Percentiles rank a stretch among this genome's conserved stretches.
phyloP scores from a whole-genome alignment of 2,329 filamentous ascomycete genomes.

The Colletotrichum sp. region DNA sequence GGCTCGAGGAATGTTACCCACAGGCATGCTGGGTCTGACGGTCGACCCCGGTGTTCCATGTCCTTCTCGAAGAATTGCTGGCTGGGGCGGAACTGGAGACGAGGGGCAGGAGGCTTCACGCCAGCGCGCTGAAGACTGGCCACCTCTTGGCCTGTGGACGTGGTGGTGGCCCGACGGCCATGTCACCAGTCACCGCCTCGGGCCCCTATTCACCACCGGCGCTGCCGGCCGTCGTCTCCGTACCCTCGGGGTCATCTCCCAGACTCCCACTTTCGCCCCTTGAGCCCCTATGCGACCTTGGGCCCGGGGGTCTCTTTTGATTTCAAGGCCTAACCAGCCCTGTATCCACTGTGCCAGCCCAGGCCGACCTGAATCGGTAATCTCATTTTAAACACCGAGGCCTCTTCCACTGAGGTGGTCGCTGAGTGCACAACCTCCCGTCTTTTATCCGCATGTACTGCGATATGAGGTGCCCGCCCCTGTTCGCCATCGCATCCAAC shows the following conservation, averaged over 20 bases:
- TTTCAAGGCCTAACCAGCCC: constrained; percentile 7
- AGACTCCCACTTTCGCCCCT: constrained; percentile 13
- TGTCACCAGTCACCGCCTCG: constrained; percentile 9
- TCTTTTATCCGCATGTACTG: not conserved
- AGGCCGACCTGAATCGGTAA: constrained; percentile 14
- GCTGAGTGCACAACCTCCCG: not conserved
- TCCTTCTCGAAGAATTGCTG: constrained; percentile 13
- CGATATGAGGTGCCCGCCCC: not conserved
- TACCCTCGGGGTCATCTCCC: constrained; percentile 10
- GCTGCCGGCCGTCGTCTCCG: constrained; percentile 6
- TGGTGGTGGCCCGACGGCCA: not conserved
- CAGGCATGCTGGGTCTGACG: not conserved
- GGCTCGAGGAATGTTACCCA: not conserved
- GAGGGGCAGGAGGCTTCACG: not conserved
- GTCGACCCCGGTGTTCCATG: not conserved
- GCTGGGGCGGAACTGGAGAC: not conserved
- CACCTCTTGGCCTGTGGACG: not conserved
- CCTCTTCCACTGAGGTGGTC: not conserved
- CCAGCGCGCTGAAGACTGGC: not conserved
- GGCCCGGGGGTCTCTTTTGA: not conserved
- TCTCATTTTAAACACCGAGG: constrained; percentile 5
- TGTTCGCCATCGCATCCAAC: not conserved
- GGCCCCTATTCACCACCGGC: constrained; percentile 13
- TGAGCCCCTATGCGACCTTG: not conserved
- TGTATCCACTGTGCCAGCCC: constrained; percentile 10